These are phyloP conservation scores for Clathrospora elynae DNA, from an alignment of 2,329 filamentous ascomycete species.

Conservation along the genomic window DNA sequence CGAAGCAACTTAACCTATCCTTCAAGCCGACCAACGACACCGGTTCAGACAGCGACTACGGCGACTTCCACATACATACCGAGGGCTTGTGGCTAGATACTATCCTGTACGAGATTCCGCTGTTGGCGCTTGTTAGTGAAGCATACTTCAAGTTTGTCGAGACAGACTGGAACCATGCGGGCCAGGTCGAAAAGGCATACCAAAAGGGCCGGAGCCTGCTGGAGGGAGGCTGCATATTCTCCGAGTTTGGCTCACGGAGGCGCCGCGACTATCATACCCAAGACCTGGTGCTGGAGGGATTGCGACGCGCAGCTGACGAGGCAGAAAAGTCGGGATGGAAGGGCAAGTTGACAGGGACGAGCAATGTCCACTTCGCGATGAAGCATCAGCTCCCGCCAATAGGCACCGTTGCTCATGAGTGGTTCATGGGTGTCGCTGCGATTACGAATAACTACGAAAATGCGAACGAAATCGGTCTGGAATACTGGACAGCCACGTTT, in stretches of 20 bases:
- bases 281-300: constrained; percentile 83
- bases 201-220: constrained; percentile 79
- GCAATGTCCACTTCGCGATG: constrained; percentile 97
- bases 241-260: constrained; percentile 90
- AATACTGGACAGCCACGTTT: constrained; percentile 90
- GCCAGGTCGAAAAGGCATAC: constrained; percentile 83
- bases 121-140: constrained; percentile 89
- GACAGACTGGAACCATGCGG: constrained; percentile 85
- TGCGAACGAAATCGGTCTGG: constrained; percentile 82
- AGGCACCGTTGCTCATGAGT: constrained; percentile 93
- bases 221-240: constrained; percentile 83
- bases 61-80: constrained; percentile 77
- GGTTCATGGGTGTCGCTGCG: constrained; percentile 98
- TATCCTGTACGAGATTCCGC: constrained; percentile 95
- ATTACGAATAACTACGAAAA: constrained; percentile 83
- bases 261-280: constrained; percentile 95
- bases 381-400: constrained; percentile 82
- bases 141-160: constrained; percentile 98
- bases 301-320: constrained; percentile 78
- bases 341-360: constrained; percentile 83
- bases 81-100: constrained; percentile 90
- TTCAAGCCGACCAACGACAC: constrained; percentile 65
- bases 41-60: constrained; percentile 67
- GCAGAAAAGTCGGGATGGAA: constrained; percentile 66
- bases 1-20: constrained; percentile 74